Conservation (phyloP, 371 early-diverging fungal species). For the Actinomortierella wolfii region DNA sequence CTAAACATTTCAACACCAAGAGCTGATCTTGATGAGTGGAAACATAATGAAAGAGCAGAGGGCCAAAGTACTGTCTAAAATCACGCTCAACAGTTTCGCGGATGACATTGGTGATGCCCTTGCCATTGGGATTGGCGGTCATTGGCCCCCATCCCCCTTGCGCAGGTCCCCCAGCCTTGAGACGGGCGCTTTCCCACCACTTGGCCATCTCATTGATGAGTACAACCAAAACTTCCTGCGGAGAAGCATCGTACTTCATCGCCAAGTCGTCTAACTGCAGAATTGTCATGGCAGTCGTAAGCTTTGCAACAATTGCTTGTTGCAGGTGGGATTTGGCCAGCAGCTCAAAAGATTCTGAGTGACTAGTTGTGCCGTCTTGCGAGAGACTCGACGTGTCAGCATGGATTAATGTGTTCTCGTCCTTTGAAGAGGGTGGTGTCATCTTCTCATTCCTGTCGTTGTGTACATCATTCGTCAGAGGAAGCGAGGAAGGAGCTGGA, state of each 20-base stretch:
- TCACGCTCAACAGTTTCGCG: constrained; percentile 22
- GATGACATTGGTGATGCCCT: constrained; percentile 3
- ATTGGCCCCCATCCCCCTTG: constrained; percentile 36
- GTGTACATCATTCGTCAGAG: no score
- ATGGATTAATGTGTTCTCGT: no score
- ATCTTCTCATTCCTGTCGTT: no score
- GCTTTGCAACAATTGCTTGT: constrained; percentile 58
- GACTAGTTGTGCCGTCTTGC: no score
- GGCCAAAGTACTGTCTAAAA: constrained; percentile 33
- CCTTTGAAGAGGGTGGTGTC: no score
- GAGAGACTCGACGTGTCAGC: no score
- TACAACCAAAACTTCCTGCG: constrained; percentile 46
- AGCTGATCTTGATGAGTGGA: constrained; percentile 31
- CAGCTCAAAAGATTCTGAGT: constrained; percentile 48
- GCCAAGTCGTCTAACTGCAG: constrained; percentile 62
- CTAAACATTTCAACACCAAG: constrained; percentile 28
- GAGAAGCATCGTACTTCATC: constrained; percentile 59
- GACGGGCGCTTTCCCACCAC: constrained; percentile 41
- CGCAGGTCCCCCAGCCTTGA: constrained; percentile 36
- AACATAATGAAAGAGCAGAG: constrained; percentile 35
- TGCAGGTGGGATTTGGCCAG: constrained; percentile 56
- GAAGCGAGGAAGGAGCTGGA: no score
- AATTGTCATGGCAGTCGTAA: constrained; percentile 59
- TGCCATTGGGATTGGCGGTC: not conserved
- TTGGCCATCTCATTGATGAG: constrained; percentile 43